Evolutionary conservation across 495 filamentous ascomycete species (phyloP).

Genomic region (Hyphodiscus hymeniophilus): DNA sequence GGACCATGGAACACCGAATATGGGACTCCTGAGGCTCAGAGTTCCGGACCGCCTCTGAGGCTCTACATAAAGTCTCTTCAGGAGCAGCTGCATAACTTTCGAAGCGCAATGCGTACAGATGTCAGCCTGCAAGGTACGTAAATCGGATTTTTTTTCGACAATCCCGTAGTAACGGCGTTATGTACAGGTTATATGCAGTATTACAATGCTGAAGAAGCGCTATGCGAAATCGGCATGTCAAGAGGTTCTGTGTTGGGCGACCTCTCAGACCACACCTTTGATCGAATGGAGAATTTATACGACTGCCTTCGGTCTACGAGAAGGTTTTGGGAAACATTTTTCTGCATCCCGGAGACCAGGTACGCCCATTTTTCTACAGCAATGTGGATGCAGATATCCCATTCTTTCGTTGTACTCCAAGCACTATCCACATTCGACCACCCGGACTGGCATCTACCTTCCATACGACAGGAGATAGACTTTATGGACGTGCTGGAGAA

Average conservation of each 20-base stretch:
- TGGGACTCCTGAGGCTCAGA: background rate
- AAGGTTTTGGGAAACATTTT: slow-evolving; percentile 28
- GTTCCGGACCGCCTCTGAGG: background rate
- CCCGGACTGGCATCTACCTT: slow-evolving; percentile 33
- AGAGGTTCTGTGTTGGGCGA: background rate
- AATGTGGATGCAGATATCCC: slow-evolving; percentile 32
- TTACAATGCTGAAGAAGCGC: background rate
- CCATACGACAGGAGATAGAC: slow-evolving; percentile 27
- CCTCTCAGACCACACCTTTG: slow-evolving; percentile 10
- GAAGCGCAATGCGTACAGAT: background rate
- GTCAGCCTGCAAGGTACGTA: background rate
- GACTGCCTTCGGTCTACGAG: slow-evolving; percentile 29
- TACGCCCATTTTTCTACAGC: slow-evolving; percentile 27
- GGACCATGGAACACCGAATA: slow-evolving; percentile 4
- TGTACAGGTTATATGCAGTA: background rate
- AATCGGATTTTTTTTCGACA: background rate
- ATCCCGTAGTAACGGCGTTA: background rate
- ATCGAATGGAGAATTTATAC: slow-evolving; percentile 13
- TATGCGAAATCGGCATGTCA: slow-evolving; percentile 8
- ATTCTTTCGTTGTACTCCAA: slow-evolving; percentile 29
- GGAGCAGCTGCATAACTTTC: slow-evolving; percentile 3
- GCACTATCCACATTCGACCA: slow-evolving; percentile 31
- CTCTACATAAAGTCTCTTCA: slow-evolving; percentile 7
- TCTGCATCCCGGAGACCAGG: slow-evolving; percentile 21
- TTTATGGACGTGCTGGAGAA: slow-evolving; percentile 26